phyloP scores from a whole-genome alignment of 257 asterid genomes.

The Osmanthus fragrans region DNA sequence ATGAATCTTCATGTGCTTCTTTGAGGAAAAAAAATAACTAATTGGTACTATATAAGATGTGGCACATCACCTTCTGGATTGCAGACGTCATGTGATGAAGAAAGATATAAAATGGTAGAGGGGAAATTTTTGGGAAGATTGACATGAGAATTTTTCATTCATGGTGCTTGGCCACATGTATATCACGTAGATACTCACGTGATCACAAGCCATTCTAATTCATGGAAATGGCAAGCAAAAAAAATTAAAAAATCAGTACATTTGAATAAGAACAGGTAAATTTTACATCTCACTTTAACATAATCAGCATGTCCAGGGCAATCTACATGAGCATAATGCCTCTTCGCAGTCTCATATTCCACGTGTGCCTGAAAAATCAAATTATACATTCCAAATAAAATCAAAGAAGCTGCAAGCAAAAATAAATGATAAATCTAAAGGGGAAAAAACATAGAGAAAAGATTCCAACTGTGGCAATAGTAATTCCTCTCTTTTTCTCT shows the following conservation, averaged over 20 bases:
- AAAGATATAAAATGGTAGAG: background rate
- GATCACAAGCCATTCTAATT: background rate
- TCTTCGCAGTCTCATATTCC: slow-evolving; percentile 85
- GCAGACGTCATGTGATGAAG: no score
- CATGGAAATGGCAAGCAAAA: slow-evolving; percentile 4
- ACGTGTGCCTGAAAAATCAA: slow-evolving; percentile 80
- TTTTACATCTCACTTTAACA: slow-evolving; percentile 63
- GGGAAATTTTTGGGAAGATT: background rate
- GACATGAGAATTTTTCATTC: background rate
- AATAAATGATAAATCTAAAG: background rate
- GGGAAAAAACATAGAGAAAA: slow-evolving; percentile 2
- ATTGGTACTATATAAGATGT: background rate
- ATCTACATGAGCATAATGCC: slow-evolving; percentile 97
- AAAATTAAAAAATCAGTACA: background rate
- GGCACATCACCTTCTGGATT: no score
- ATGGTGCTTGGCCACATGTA: background rate
- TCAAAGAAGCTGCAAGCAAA: slow-evolving; percentile 6
- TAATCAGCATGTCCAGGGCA: slow-evolving; percentile 99
- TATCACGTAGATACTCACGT: background rate
- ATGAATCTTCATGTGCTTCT: background rate
- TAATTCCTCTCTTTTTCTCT: slow-evolving; percentile 95
- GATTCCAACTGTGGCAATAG: slow-evolving; percentile 78
- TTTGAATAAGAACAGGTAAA: background rate
- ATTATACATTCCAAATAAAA: slow-evolving; percentile 15
- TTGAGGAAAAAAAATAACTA: background rate